A percentile compares a stretch with the other conserved stretches of the same genome.
Evolutionary conservation across 768 basidiomycete genomes (phyloP).

Genomic region (Leccinum barrowsii): DNA sequence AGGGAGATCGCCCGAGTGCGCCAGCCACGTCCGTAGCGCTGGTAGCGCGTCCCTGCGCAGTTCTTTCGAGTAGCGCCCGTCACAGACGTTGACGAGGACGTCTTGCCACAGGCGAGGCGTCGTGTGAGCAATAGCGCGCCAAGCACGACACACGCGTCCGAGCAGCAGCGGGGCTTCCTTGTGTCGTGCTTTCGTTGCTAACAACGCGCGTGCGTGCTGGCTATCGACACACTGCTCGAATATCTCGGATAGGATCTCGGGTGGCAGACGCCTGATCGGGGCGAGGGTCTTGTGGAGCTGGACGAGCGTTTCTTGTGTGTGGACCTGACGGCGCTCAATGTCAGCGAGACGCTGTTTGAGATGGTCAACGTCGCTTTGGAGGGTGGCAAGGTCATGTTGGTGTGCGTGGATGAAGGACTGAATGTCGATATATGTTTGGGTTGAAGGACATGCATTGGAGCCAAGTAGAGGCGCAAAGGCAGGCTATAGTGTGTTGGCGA

Average conservation of each 20-base stretch:
- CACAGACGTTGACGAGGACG: constrained; percentile 18
- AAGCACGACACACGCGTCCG: constrained; percentile 28
- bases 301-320: constrained; percentile 6
- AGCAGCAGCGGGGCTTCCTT: constrained; percentile 26
- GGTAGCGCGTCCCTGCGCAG: constrained; percentile 20
- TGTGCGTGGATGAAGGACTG: constrained; percentile 14
- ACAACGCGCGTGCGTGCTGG: neutral
- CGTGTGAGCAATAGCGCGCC: constrained; percentile 22
- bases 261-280: constrained; percentile 24
- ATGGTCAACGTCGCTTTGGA: constrained; percentile 8
- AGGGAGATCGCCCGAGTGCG: constrained; percentile 20
- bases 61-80: constrained; percentile 17
- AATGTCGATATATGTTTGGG: constrained; percentile 5
- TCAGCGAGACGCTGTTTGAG: constrained; percentile 10
- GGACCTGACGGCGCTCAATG: constrained; percentile 8
- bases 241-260: constrained; percentile 25
- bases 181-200: neutral
- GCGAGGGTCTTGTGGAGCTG: constrained; percentile 16
- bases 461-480: constrained; percentile 5
- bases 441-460: constrained; percentile 18
- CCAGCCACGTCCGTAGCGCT: constrained; percentile 18
- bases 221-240: constrained; percentile 22
- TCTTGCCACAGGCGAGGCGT: constrained; percentile 30
- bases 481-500: neutral
- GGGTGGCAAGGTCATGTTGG: constrained; percentile 11